These are phyloP conservation scores for Phytophthora boehmeriae DNA, from an alignment of 352 stramenopile species.

Conservation along the genomic window DNA sequence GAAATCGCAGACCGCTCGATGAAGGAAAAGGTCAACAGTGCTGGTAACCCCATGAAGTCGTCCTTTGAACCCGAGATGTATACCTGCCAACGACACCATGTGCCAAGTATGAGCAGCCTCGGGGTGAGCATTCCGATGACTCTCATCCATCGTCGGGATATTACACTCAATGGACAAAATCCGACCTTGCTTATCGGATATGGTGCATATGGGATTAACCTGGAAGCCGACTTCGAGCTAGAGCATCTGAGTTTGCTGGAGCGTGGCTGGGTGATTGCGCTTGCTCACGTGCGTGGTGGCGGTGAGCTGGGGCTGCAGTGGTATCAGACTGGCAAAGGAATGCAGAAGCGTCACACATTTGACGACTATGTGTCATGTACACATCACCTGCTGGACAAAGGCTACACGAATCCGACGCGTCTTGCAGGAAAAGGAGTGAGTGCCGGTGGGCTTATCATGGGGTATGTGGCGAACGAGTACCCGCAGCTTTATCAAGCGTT, in stretches of 20 bases:
- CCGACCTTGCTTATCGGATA: constrained; percentile 90
- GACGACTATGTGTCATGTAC: constrained; percentile 83
- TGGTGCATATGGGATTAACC: constrained; percentile 88
- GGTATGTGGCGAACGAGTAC: constrained; percentile 84
- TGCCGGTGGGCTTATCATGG: constrained; percentile 88
- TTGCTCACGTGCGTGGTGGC: constrained; percentile 90
- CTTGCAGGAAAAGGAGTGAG: constrained; percentile 83
- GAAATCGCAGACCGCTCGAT: constrained; percentile 30
- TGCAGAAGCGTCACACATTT: constrained; percentile 88
- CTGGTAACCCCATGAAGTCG: constrained; percentile 5
- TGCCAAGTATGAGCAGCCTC: constrained; percentile 46
- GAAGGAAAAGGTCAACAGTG: constrained; percentile 8
- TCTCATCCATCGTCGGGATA: constrained; percentile 70
- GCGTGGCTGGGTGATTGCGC: constrained; percentile 89
- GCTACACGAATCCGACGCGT: constrained; percentile 63
- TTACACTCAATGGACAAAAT: constrained; percentile 61
- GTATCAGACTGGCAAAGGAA: constrained; percentile 82
- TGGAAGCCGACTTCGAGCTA: constrained; percentile 88
- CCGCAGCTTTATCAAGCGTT: constrained; percentile 77
- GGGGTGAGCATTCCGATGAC: constrained; percentile 71
- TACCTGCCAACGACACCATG: constrained; percentile 46
- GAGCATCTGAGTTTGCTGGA: constrained; percentile 85
- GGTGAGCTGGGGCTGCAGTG: constrained; percentile 87
- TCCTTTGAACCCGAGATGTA: constrained; percentile 40
- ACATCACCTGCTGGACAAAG: constrained; percentile 57